Base-by-base conservation (phyloP, 2,329 filamentous ascomycete species). In the Bipolaris zeicola region DNA sequence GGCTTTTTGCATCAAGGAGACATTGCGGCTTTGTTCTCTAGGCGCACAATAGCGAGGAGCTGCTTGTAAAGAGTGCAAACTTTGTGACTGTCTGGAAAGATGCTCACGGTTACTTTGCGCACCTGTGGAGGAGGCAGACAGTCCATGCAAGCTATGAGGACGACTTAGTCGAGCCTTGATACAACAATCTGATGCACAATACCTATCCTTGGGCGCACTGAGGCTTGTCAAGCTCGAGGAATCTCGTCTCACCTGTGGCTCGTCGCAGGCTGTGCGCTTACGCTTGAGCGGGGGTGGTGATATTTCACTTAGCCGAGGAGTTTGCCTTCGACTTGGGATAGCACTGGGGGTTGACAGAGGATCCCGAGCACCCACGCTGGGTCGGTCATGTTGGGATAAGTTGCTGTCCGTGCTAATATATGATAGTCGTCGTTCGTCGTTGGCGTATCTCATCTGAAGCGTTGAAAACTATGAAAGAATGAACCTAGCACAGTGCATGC, bases 281-380 rank as follows among this genome's bases (percentile, higher is more conserved):
- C 67, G 65, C 49, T 64, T 70, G 34, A 68, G 38, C 20, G 63
- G 68, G 3, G 67, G 68, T 22, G 68, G 68, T 36, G 68, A 70
- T 58, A 71, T 66, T 24, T 26, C 46, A 36, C 14, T n/a, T 13
- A 45, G 46, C 31, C 10, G 22, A n/a, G 48, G 16, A 46, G 34
- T 56, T 48, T 26, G 45, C 10, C 6, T n/a, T 8, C 38, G 24
- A 26, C 18, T 34, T 31, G 50, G 38, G 24, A 20, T 13, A 36
- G 33, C 1, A 14, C 6, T 20, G 34, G 34, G 10, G 18, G 20
- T 54, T 18, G n/a, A 48, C 13, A 13, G 38, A 10, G 8, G 16
- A 18, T 18, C 11, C 22, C 14, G 18, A 6, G 18, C 5, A 26
- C 18, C 43, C 16, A 39, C 10, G 6, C 20, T 20, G 28, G 45